Evolutionary conservation across 179 eudicot genomes (phyloP), one percentile per base, ranked within the genome.

Genomic region (Beta corolliflora): DNA sequence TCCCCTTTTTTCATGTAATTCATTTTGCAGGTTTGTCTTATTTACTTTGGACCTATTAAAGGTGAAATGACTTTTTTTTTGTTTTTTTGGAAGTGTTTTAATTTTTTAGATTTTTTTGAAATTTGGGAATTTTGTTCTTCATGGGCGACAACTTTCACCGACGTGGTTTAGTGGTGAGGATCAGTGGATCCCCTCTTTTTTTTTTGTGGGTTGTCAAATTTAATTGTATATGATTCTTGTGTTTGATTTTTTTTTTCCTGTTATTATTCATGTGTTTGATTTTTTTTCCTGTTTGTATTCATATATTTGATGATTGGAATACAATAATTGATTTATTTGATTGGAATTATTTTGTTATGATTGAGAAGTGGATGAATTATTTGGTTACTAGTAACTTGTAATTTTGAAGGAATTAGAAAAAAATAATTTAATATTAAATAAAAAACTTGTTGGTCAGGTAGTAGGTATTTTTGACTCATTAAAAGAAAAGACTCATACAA

Each of bases 91-190:
- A 21, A 36, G 41, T 5, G 53, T 75, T 68, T 29, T 61, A 23
- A 25, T 60, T 19, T 50, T 19, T 36, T 59, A 53, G 46, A 19
- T 73, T 79, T 3, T 21, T 44, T 54, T 16, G 55, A 29, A 15
- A 21, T 56, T 69, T 58, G 85, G 52, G 60, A 21, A 53, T 84
- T 79, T 71, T 82, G 5, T 77, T 76, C 63, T 74, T 75, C 75
- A 87, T 87, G 86, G 88, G 79, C 48, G 83, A 83, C 70, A 70
- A 63, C 68, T 76, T 46, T 87, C 86, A 76, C 48, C 81, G 81
- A 66, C 83, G 83, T 70, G 89, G 85, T 85, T 79, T 52, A 80
- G 83, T 78, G 88, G 88, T 83, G 84, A 87, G 88, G 60, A 85
- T 78, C 31, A 75, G 55, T 65, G 29, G 77, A 73, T 81, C 54